phyloP scores from a whole-genome alignment of 2,329 filamentous ascomycete species.

The Colletotrichum zoysiae region DNA sequence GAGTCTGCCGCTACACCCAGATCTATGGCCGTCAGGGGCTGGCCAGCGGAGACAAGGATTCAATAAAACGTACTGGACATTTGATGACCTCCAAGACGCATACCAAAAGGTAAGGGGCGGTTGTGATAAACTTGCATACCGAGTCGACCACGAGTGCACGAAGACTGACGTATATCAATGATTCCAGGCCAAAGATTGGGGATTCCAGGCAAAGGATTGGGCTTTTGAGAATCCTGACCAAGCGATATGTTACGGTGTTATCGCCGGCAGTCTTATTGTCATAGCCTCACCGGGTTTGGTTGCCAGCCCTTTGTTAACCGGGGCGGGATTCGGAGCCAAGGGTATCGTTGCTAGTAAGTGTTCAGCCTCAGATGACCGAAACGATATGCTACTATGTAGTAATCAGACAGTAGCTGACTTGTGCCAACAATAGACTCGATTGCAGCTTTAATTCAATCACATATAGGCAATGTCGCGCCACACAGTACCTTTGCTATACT shows the following conservation, averaged over 20 bases:
- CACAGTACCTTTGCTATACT: background rate
- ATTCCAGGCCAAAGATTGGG: background rate
- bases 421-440: background rate
- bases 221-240: background rate
- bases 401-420: background rate
- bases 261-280: background rate
- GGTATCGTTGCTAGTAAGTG: slow-evolving; percentile 2
- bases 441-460: background rate
- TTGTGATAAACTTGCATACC: too few relatives aligned
- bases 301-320: background rate
- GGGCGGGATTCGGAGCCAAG: background rate
- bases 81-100: background rate
- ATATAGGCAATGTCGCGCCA: slow-evolving; percentile 12
- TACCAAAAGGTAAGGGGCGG: background rate
- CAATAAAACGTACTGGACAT: background rate
- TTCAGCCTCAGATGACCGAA: too few relatives aligned
- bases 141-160: background rate
- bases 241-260: background rate
- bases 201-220: background rate
- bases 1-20: background rate
- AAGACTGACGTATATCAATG: background rate
- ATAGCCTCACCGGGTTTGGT: background rate
- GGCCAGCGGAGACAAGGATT: background rate
- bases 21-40: background rate
- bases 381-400: too few relatives aligned